phyloP scores from a whole-genome alignment of 768 basidiomycete species.

The Kwoniella mangroviensis region DNA sequence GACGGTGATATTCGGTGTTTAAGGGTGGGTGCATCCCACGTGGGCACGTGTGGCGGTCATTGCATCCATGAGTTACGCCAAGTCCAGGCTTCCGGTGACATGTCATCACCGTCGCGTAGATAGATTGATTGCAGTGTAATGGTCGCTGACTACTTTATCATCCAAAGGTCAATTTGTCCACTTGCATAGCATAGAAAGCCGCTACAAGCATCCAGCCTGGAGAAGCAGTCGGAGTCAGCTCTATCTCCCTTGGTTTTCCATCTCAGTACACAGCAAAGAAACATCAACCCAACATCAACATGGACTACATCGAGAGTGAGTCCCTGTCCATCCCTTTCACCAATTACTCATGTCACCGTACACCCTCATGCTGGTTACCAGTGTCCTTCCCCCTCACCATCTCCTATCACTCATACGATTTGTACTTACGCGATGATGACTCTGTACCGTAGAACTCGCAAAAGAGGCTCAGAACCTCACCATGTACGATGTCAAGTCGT shows the following conservation, averaged over 20 bases:
- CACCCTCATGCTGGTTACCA: neutral
- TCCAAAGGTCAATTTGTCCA: neutral
- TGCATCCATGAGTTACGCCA: neutral
- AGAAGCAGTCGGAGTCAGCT: too few relatives aligned
- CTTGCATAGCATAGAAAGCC: too few relatives aligned
- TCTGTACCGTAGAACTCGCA: constrained; percentile 61
- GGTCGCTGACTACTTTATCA: neutral
- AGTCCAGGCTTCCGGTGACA: neutral
- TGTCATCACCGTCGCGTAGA: neutral
- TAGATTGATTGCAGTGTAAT: neutral
- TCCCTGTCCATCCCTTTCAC: constrained; percentile 5
- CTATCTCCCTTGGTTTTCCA: too few relatives aligned
- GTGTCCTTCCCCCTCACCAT: neutral
- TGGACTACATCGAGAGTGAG: constrained; percentile 51
- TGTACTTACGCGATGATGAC: too few relatives aligned
- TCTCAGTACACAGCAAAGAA: neutral
- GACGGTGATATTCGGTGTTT: constrained; percentile 13
- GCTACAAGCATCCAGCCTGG: too few relatives aligned
- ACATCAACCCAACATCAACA: constrained; percentile 13
- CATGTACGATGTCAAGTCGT: constrained; percentile 89
- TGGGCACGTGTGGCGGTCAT: neutral
- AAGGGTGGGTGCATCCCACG: neutral
- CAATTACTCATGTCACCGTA: neutral
- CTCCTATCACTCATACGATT: too few relatives aligned
- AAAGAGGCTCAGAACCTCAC: constrained; percentile 79